These are phyloP conservation scores for Castanea sativa DNA, from an alignment of 306 rosid species.

Conservation along the genomic window DNA sequence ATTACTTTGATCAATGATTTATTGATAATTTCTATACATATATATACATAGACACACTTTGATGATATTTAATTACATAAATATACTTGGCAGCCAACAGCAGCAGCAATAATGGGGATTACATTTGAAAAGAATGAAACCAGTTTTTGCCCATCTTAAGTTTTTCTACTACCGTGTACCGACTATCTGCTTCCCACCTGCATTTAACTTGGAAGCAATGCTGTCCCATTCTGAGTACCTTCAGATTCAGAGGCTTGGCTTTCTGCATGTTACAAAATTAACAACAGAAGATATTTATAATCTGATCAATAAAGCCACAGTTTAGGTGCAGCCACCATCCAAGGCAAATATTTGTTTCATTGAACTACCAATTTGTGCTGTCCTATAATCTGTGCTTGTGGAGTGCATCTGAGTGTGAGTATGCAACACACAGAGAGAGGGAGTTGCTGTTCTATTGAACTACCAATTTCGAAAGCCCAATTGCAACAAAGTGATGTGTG, in stretches of 20 bases:
- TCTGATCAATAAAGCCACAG: not conserved
- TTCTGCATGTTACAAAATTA: constrained; percentile 16
- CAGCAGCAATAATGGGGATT: not conserved
- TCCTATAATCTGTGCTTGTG: not conserved
- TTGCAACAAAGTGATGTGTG: not conserved
- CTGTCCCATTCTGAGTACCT: constrained; percentile 1
- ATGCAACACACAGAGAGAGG: too few species aligned
- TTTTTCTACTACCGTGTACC: not conserved
- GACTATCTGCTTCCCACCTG: not conserved
- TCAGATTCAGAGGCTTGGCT: constrained; percentile 14
- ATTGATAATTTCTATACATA: not conserved
- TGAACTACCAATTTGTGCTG: too few species aligned
- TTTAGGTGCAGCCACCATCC: not conserved
- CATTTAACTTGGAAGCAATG: not conserved
- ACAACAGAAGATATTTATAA: not conserved
- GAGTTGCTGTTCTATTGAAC: too few species aligned
- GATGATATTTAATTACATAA: not conserved
- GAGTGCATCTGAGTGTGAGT: not conserved
- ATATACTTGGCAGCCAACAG: not conserved
- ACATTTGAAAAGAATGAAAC: not conserved
- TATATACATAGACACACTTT: not conserved
- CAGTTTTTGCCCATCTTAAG: not conserved
- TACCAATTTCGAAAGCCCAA: not conserved
- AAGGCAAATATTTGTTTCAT: too few species aligned
- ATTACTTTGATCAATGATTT: not conserved